Evolutionary conservation across 768 basidiomycete genomes (phyloP), one percentile per base, ranked within the genome.

Genomic region (Psilocybe subaeruginosa): DNA sequence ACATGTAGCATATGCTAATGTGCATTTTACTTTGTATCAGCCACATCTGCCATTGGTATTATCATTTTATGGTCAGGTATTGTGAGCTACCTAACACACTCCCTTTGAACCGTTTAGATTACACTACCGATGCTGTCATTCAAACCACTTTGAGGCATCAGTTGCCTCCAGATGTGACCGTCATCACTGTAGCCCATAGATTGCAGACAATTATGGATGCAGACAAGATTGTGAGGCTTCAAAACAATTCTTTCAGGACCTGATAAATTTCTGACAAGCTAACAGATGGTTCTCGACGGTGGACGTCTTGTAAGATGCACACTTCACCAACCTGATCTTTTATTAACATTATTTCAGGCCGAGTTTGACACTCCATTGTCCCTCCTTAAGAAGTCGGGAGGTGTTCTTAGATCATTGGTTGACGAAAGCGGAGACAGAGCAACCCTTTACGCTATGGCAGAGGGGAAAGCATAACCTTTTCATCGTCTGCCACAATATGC

Each of bases 141-240:
- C 90, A 91, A 66, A 76, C 80, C 17, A 86, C 89, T 0, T 85
- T 92, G 58, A 79, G 89, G n/a, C 77, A 82, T 56, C 85, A 89
- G 65, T 83, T 91, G 63, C 78, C 77, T 33, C 76, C 81, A 45
- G 85, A 84, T 61, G 78, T 88, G 11, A 87, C 85, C 3, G 68
- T 89, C 39, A 73, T 89, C 29, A 86, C 84, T 5, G 85, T 92
- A 39, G 90, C 91, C 2, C 90, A 91, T 73, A 76, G 87, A 45
- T 76, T 89, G 11, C 81, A 83, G 63, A 89, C 88, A 0, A 84
- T 89, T 55, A 84, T 89, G 69, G 85, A 91, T 72, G 80, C 87
- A 71, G 82, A 84, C 75, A 79, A 76, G 60, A 78, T 82, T 63
- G 78, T 82, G 58, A 58, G 61, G 31, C 27, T 30, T 11, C 19